Evolutionary conservation across 1,284 basidiomycete species (phyloP), one percentile per base, ranked within the genome.

Genomic region (Anthracocystis panici-leucophaei): DNA sequence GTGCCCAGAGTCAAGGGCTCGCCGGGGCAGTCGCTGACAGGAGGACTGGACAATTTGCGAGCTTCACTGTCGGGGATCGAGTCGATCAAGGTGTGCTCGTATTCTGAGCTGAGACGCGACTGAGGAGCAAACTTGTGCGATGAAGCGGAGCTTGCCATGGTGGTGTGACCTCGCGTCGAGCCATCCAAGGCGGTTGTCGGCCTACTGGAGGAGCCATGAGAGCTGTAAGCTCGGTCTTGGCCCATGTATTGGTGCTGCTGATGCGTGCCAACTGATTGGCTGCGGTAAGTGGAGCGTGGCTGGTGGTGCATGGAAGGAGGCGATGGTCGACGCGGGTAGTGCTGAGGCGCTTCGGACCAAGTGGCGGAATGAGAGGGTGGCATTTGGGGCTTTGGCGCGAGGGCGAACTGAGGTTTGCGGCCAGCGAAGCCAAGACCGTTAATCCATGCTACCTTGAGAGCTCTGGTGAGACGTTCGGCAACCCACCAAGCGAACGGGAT

Each of bases 391-490:
- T 75, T 75, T 21, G 69, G 63, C 8, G 50, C 53, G 3, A 76
- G 29, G 16, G 75, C 74, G n/a, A 78, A 69, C 45, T 80, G 74
- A 12, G 78, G 79, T 49, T 80, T 78, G 49, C 79, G 61, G 3
- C 75, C 76, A 8, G 72, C 70, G 42, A 80, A 88, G 1, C 89
- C 89, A 71, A 86, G 61, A 21, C 84, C 83, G 59, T 94, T 94
- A 73, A 89, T 87, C 78, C 89, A 89, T 10, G 91, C 82, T 86
- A 90, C 91, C 85, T 90, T 89, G 10, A 88, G 84, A 25, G 87
- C 87, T 1, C 93, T 89, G 85, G 88, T 90, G 4, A 88, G 62
- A 23, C 78, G 75, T 41, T 79, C 78, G 8, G 87, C 88, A 0
- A 86, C 82, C 92, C 93, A 94, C 45, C 92, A 81, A 8, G 74